These are phyloP conservation scores for Hypoxylon lenormandii DNA, from an alignment of 495 filamentous ascomycete species.

Conservation along the genomic window DNA sequence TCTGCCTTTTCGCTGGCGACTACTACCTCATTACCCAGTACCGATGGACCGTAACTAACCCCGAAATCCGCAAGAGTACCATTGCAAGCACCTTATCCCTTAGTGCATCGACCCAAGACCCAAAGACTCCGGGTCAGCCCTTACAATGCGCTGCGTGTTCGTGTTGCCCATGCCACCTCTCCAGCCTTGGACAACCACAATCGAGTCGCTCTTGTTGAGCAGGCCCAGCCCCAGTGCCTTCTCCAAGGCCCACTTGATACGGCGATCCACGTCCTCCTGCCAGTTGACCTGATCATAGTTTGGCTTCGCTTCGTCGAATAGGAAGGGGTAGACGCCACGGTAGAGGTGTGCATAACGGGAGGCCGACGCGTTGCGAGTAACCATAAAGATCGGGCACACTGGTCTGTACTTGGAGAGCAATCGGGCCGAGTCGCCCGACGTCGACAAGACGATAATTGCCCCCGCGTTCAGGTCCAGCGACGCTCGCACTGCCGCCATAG, in stretches of 20 bases:
- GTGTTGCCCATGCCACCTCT: conserved; percentile 97
- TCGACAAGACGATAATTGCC: conserved; percentile 93
- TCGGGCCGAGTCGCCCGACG: conserved; percentile 88
- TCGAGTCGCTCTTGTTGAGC: conserved; percentile 81
- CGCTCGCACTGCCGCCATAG: conserved; percentile 94
- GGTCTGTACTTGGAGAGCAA: conserved; percentile 97
- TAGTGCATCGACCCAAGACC: conserved; percentile 50
- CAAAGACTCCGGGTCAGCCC: conserved; percentile 65
- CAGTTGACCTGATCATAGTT: conserved; percentile 88
- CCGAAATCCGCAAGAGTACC: not conserved
- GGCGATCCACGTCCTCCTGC: conserved; percentile 98
- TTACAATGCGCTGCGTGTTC: conserved; percentile 79
- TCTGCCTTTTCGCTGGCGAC: too few species aligned
- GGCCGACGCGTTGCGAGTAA: conserved; percentile 85
- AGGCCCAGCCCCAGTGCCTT: conserved; percentile 86
- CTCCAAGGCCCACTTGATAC: conserved; percentile 92
- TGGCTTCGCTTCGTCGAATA: conserved; percentile 90
- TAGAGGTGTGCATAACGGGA: conserved; percentile 94
- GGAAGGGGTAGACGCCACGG: conserved; percentile 97
- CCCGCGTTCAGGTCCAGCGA: conserved; percentile 94
- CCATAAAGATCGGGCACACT: conserved; percentile 98
- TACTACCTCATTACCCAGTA: not conserved
- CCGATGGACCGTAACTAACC: not conserved
- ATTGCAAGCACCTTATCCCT: not conserved
- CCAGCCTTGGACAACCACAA: conserved; percentile 98